Conservation (phyloP, 345 rosid species). For the Crucihimalaya himalaica region DNA sequence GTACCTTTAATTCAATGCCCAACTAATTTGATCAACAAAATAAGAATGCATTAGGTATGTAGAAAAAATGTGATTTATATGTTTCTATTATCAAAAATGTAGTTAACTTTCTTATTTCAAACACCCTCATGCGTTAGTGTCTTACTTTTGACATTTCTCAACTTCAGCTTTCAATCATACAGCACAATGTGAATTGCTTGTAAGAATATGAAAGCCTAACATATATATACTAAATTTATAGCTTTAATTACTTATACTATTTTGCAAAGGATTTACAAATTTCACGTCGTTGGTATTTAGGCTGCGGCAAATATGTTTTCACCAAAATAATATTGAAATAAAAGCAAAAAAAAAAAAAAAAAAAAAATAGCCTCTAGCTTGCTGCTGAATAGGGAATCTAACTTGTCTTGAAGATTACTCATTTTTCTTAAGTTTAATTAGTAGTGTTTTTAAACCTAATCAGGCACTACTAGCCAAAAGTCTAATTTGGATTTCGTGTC, state of each 20-base stretch:
- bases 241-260: background rate
- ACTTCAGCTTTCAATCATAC: constrained; percentile 15
- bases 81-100: constrained; percentile 9
- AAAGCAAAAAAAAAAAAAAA: background rate
- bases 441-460: background rate
- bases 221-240: background rate
- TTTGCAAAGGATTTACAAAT: constrained; percentile 6
- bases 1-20: background rate
- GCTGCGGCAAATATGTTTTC: background rate
- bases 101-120: constrained; percentile 4
- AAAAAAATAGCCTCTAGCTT: background rate
- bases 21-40: constrained; percentile 31
- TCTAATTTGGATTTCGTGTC: background rate
- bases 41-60: constrained; percentile 36
- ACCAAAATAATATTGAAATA: background rate
- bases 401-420: background rate
- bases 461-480: background rate
- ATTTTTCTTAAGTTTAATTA: background rate
- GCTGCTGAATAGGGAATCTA: background rate
- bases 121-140: constrained; percentile 8
- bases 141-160: constrained; percentile 24
- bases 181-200: constrained; percentile 3
- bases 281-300: background rate
- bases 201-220: constrained; percentile 21
- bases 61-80: background rate